Evolutionary conservation across 306 rosid genomes (phyloP).

Genomic region (Mucuna pruriens): DNA sequence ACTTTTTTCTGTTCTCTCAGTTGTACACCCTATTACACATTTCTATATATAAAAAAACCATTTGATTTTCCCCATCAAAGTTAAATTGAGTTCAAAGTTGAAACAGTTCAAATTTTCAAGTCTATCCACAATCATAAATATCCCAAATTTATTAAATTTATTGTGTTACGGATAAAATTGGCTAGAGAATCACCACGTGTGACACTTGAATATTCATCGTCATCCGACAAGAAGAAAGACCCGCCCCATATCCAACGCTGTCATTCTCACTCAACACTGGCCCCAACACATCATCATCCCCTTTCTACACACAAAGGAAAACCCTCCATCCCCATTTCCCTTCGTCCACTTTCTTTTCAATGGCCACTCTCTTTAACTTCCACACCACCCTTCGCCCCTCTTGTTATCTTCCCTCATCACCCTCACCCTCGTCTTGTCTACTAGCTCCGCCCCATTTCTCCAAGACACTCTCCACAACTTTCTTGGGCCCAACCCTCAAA

Average conservation of each 20-base stretch:
- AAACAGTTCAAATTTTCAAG: no score
- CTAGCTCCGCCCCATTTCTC: constrained; percentile 25
- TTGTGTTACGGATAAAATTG: constrained; percentile 8
- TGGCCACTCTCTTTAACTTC: constrained; percentile 55
- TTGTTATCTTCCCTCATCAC: constrained; percentile 4
- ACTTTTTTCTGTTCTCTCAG: no score
- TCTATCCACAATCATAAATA: not conserved
- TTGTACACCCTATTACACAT: no score
- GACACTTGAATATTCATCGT: constrained; percentile 26
- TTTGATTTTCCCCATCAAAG: no score
- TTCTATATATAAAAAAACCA: no score
- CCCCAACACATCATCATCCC: no score
- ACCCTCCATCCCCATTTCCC: not conserved
- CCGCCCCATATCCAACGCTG: not conserved
- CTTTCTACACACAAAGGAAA: not conserved
- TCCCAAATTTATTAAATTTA: not conserved
- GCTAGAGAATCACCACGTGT: not conserved
- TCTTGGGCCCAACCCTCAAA: constrained; percentile 22
- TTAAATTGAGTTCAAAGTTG: no score
- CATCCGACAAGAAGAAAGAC: constrained; percentile 29
- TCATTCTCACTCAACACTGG: not conserved
- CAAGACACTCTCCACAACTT: constrained; percentile 14
- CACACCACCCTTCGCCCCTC: constrained; percentile 35
- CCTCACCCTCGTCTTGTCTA: constrained; percentile 9
- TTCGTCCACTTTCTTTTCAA: not conserved